Base-by-base conservation (phyloP, 306 rosid species). In the Ochetophila trinervis region DNA sequence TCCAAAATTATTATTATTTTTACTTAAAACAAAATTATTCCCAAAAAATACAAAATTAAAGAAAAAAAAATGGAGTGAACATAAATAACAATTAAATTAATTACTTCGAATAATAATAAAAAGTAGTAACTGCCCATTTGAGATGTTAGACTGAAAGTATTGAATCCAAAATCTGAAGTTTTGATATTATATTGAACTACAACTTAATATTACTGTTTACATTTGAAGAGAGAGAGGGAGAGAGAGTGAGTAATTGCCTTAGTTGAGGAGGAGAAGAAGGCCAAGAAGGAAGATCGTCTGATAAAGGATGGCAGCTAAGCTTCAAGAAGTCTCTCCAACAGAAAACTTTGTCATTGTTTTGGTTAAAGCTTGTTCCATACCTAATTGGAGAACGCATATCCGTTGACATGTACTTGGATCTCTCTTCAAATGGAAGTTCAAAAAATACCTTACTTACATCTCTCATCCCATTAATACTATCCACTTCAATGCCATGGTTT, bases 251-350 rank as follows among this genome's bases (percentile, higher is more conserved):
- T n/a, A 59, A 1, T 27, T 22, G 68, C 79, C 79, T 75, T 8
- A 75, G 35, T 8, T 68, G 60, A 8, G 6, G 5, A 6, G 79
- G 79, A 75, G 74, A 75, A 13, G 79, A 68, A 56, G 79, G 79
- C 75, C 79, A 68, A 48, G 0, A 53, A n/a, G 75, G 60, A 40
- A 68, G 37, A 19, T 18, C 54, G 19, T 75, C 70, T 54, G 69
- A 34, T 59, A 62, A 68, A 62, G 75, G 75, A 11, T 75, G 66
- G 70, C 79, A 75, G 32, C 53, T 45, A 7, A 75, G 74, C 69
- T 75, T 68, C 19, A 75, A 71, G 68, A 75, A 75, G 42, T 75
- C 79, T 63, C 79, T 62, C 79, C 79, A 75, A 56, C 71, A 75
- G 44, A 68, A 68, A 11, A 75, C 79, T 36, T 56, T 40, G 4